Percentiles rank a stretch among this genome's conserved stretches.
Conservation (phyloP, 768 basidiomycete genomes). For the Tricholoma matsutake region DNA sequence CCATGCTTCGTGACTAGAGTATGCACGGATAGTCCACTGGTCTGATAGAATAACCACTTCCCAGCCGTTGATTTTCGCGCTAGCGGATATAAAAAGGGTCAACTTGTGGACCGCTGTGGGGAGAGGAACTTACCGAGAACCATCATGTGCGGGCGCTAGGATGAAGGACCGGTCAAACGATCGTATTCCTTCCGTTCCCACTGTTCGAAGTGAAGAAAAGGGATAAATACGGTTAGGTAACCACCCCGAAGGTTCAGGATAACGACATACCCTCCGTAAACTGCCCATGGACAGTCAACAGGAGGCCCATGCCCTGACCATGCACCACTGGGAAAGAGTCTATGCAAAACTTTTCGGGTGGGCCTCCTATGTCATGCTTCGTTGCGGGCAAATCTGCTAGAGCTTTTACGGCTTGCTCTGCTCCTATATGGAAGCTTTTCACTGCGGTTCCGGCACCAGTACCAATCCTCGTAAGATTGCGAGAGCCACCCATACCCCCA, state of each 20-base stretch:
- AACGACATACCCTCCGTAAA: slow-evolving; percentile 77
- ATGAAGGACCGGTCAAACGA: slow-evolving; percentile 95
- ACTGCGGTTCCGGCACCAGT: slow-evolving; percentile 59
- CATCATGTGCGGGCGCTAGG: slow-evolving; percentile 74
- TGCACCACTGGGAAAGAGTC: slow-evolving; percentile 80
- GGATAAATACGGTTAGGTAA: slow-evolving; percentile 6
- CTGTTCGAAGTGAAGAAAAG: slow-evolving; percentile 19
- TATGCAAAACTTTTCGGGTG: slow-evolving; percentile 80
- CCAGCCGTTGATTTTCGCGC: slow-evolving; percentile 86
- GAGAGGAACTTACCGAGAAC: slow-evolving; percentile 66
- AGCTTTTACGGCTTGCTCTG: slow-evolving; percentile 57
- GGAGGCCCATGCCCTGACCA: slow-evolving; percentile 58
- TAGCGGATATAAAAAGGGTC: slow-evolving; percentile 16
- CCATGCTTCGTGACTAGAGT: slow-evolving; percentile 82
- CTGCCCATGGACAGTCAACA: slow-evolving; percentile 83
- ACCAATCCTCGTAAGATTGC: slow-evolving; percentile 73
- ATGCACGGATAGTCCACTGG: slow-evolving; percentile 77
- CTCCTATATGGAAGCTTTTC: slow-evolving; percentile 68
- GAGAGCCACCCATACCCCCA: slow-evolving; percentile 55
- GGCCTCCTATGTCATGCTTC: slow-evolving; percentile 75
- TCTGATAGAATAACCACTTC: slow-evolving; percentile 88
- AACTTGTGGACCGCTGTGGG: neutral
- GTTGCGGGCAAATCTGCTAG: slow-evolving; percentile 70
- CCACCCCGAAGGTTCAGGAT: neutral
- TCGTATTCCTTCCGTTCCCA: slow-evolving; percentile 62